A percentile compares a stretch with the other conserved stretches of the same genome.
Conservation (phyloP, 192 early-diverging fungal genomes). For the Entomortierella chlamydospora region DNA sequence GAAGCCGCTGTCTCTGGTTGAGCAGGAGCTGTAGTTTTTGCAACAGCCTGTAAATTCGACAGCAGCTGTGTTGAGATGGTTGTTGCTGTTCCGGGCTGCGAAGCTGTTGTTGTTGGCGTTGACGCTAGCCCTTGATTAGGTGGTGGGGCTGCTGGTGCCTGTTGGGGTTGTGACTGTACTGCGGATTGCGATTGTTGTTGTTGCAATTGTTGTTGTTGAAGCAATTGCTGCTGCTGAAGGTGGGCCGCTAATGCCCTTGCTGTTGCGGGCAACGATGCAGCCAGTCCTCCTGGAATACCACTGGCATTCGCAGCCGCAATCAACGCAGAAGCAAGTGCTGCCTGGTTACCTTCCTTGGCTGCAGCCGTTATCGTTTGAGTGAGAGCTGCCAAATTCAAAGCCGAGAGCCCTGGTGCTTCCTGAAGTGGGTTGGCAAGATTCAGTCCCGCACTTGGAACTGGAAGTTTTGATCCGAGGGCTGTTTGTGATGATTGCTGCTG, state of each 20-base stretch:
- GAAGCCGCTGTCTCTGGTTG: background rate
- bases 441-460: background rate
- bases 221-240: conserved; percentile 37
- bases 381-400: conserved; percentile 25
- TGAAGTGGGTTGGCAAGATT: conserved; percentile 5
- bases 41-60: conserved; percentile 16
- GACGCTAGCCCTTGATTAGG: background rate
- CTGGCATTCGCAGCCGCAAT: conserved; percentile 44
- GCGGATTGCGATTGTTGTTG: conserved; percentile 7
- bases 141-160: no score
- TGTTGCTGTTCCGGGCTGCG: background rate
- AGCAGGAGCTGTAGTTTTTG: background rate
- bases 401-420: conserved; percentile 24
- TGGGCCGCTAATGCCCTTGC: conserved; percentile 37
- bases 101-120: background rate
- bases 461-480: background rate
- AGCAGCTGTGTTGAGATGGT: conserved; percentile 8
- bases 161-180: conserved; percentile 7
- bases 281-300: conserved; percentile 42
- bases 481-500: background rate
- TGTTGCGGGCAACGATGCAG: conserved; percentile 33
- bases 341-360: conserved; percentile 34
- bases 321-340: conserved; percentile 30
- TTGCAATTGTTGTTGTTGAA: conserved; percentile 21
- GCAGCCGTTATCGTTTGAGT: conserved; percentile 40